Base-by-base conservation (phyloP, 23 red algal genomes). In the Gracilariopsis chorda region DNA sequence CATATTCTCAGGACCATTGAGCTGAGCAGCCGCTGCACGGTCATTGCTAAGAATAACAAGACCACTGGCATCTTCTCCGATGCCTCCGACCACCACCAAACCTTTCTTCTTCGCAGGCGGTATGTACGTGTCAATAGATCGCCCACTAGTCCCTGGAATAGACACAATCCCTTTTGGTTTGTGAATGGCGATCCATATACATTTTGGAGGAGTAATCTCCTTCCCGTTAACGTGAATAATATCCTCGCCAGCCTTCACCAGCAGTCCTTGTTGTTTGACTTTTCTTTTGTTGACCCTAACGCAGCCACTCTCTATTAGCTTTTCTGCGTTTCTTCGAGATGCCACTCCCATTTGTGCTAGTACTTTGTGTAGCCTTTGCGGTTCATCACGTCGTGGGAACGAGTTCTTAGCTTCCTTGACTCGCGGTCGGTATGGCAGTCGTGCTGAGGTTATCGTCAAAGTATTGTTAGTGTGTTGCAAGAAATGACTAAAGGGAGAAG, bases 281-380 rank as follows among this genome's bases (percentile, higher is more conserved):
- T 37, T 82, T 34, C 52, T 44, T 23, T 90, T 90, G 51, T 94
- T 93, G 21, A 93, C 87, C 21, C 41, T 70, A 7, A 97, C 91
- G 16, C 58, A 69, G 7, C 95, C 95, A 7, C 47, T 65, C 29
- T 41, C 75, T 24, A 97, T 92, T 25, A 94, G 20, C 21, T 75
- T 70, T 39, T 97, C 95, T 58, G 90, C 83, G 42, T 88, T 52
- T 71, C 95, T 61, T 24, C 95, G 86, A 20, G 95, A 97, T 39
- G 74, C 87, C 10, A 89, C 48, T 8, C 84, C 95, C 78, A 85
- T 49, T 30, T 81, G 83, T 0, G 71, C 68, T 23, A 97, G 88
- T 43, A 93, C 87, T 53, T 97, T 97, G 78, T 97, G 88, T 20
- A 97, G 40, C 47, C 95, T 86, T 74, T 92, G 69, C 44, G 51